Evolutionary conservation across 78 protist genomes (phyloP).

Genomic region (Isochrysis galbana): DNA sequence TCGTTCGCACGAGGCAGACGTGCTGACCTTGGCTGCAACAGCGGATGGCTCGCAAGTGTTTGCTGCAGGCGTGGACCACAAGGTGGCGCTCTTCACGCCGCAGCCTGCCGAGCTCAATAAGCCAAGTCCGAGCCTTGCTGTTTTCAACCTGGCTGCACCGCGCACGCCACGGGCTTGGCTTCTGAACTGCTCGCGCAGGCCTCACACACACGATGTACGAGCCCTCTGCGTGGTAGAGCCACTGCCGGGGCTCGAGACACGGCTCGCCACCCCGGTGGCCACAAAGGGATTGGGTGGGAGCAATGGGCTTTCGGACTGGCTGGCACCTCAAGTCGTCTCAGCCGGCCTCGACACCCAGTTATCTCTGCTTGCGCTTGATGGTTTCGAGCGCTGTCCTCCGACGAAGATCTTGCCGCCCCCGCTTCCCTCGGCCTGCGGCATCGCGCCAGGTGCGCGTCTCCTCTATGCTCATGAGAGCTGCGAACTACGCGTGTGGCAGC

Average conservation of each 20-base stretch:
- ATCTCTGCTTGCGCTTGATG: neutral
- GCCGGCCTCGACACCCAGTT: neutral
- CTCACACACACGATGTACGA: constrained; percentile 21
- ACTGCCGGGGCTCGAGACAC: no score
- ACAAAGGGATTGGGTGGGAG: no score
- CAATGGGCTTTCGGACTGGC: no score
- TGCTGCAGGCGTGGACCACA: constrained; percentile 2
- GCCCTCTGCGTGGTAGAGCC: neutral
- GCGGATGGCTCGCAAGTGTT: neutral
- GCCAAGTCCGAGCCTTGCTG: neutral
- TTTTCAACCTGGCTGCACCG: neutral
- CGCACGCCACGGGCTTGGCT: neutral
- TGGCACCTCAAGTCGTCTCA: no score
- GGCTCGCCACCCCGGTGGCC: no score
- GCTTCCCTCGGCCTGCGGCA: neutral
- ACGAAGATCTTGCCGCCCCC: neutral
- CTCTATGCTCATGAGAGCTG: neutral
- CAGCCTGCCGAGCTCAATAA: neutral
- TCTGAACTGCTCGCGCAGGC: neutral
- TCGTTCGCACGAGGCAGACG: neutral
- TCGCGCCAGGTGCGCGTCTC: neutral
- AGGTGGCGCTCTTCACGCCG: constrained; percentile 1
- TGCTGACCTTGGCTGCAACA: neutral
- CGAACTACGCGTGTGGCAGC: neutral
- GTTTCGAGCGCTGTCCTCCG: neutral